These are phyloP conservation scores for Alternaria gansuensis DNA, from an alignment of 2,329 filamentous ascomycete species.

Conservation along the genomic window DNA sequence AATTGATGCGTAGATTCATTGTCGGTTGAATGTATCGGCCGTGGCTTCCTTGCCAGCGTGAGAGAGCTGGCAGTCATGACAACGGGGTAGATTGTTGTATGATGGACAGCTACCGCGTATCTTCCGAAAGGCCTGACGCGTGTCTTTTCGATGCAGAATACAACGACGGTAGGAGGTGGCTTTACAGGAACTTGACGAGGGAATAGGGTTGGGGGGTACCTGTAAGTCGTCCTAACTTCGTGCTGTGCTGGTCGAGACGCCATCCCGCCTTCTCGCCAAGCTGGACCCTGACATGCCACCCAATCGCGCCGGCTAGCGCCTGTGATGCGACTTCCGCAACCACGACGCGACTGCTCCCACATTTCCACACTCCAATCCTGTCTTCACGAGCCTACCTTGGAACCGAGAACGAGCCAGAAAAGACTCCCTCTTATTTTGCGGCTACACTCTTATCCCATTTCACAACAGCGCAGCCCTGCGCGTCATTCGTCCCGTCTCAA, in stretches of 20 bases:
- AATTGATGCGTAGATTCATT: not conserved
- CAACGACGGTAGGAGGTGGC: not conserved
- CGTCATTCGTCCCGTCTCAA: constrained; percentile 27
- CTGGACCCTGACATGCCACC: constrained; percentile 29
- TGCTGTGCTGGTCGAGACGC: constrained; percentile 8
- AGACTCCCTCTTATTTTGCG: constrained; percentile 16
- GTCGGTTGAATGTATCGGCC: not conserved
- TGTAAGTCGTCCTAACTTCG: not conserved
- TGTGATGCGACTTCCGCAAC: constrained; percentile 30
- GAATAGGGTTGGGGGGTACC: not conserved
- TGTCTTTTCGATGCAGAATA: not conserved
- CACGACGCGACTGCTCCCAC: constrained; percentile 33
- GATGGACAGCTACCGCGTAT: not conserved
- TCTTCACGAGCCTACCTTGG: not conserved
- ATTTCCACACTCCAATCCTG: constrained; percentile 13
- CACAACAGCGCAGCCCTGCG: constrained; percentile 13
- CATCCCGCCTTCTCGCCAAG: constrained; percentile 18
- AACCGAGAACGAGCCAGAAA: not conserved
- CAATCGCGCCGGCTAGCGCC: constrained; percentile 30
- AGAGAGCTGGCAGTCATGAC: not conserved
- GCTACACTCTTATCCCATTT: constrained; percentile 2
- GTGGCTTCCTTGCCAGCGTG: not conserved
- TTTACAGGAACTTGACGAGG: not conserved
- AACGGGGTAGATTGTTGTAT: not conserved
- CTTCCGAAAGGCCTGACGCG: not conserved